These are phyloP conservation scores for Aquilaria sinensis DNA, from an alignment of 345 rosid species.

Conservation along the genomic window DNA sequence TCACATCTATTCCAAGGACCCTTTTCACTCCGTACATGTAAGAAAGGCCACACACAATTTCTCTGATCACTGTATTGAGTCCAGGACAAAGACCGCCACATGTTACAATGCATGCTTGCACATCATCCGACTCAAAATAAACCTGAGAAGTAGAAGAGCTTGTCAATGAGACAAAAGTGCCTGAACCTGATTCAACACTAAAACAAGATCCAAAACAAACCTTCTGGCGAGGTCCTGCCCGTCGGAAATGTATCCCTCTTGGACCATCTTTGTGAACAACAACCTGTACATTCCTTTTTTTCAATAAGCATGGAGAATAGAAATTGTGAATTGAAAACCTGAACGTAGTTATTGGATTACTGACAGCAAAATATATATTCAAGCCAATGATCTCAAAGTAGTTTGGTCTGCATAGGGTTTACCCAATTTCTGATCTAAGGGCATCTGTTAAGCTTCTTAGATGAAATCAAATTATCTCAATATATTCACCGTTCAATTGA, in stretches of 20 bases:
- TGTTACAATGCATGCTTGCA: slow-evolving; percentile 83
- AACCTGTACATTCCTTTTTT: slow-evolving; percentile 29
- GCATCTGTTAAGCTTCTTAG: background rate
- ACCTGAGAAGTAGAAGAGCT: slow-evolving; percentile 33
- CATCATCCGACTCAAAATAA: slow-evolving; percentile 67
- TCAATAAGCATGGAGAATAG: background rate
- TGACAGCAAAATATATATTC: background rate
- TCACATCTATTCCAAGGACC: slow-evolving; percentile 77
- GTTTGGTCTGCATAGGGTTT: background rate
- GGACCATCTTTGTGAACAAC: slow-evolving; percentile 73
- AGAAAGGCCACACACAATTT: slow-evolving; percentile 71
- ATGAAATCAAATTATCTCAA: no score
- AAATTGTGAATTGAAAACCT: background rate
- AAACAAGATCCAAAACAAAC: slow-evolving; percentile 24
- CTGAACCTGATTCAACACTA: slow-evolving; percentile 2
- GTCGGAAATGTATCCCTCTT: slow-evolving; percentile 84
- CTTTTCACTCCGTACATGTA: slow-evolving; percentile 75
- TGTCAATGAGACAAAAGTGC: background rate
- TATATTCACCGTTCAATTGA: no score
- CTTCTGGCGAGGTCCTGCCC: slow-evolving; percentile 95
- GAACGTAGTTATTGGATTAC: background rate
- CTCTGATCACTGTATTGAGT: slow-evolving; percentile 94
- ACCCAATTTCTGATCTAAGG: background rate
- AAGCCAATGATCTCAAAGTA: background rate
- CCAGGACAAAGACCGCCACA: slow-evolving; percentile 98